Base-by-base conservation (phyloP, 2,329 filamentous ascomycete genomes). In the Parascedosporium putredinis region DNA sequence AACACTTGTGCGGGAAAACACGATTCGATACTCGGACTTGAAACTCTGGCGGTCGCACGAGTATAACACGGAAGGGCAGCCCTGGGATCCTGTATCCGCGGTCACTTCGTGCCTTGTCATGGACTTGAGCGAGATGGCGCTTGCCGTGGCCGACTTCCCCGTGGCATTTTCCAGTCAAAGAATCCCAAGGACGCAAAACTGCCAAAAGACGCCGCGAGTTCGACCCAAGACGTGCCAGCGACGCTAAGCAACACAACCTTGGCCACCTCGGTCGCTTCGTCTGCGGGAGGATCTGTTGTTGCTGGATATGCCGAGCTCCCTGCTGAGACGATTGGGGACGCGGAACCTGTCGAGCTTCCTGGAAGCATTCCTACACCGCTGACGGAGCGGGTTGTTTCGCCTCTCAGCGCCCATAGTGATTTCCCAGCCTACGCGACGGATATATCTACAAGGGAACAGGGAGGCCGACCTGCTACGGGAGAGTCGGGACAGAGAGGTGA, bases 61-160 rank as follows among this genome's bases (percentile, higher is more conserved):
- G 61, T 88, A 91, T 62, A 80, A 84, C 55, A 87, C 85, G 0
- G 85, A 88, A 52, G 79, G 84, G 27, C 84, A 89, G 42, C 88
- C 88, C 0, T 81, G 78, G 58, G 88, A 93, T 55, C 88, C 88
- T 0, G 78, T 94, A 22, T 82, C 84, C 12, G 88, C 87, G 18
- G 86, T 81, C 14, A 82, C 88, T 0, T 79, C 81, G 42, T 87
- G 89, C 0, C 67, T 96, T 1, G 70, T 95, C n/a, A 85, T 86
- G 5, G 91, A 90, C n/a, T 72, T 93, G 44, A 82, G 84, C 23
- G 84, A 78, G 34, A 83, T 96, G 51, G 79, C 86, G 58, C 85
- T 94, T 76, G 87, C 88, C 1, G 74, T 95, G 36, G 86, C 86
- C 1, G 88, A 95, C 59, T 76, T 83, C 56, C 79, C 2, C 66